Conservation (phyloP, 2,329 filamentous ascomycete genomes). For the Acarospora socialis region DNA sequence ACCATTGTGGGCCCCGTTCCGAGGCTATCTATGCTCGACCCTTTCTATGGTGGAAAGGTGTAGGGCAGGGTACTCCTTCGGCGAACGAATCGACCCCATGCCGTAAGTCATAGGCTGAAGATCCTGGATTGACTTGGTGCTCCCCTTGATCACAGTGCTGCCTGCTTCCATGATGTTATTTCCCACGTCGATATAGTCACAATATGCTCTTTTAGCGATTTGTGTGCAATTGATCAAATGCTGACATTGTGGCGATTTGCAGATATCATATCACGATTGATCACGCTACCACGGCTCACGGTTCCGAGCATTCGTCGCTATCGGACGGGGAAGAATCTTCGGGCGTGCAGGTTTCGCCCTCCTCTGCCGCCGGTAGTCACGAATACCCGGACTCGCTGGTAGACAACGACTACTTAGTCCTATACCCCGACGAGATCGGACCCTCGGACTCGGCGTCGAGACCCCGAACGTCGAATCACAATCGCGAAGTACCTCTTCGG, state of each 20-base stretch:
- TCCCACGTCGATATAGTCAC: too few relatives aligned
- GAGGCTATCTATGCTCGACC: constrained; percentile 9
- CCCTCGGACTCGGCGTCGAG: constrained; percentile 33
- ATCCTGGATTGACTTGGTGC: too few relatives aligned
- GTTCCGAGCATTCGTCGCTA: constrained; percentile 25
- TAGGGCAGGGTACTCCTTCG: constrained; percentile 9
- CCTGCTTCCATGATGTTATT: too few relatives aligned
- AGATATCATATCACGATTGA: constrained; percentile 32
- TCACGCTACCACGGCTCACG: constrained; percentile 18
- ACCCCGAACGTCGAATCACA: constrained; percentile 27
- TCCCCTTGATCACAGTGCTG: too few relatives aligned
- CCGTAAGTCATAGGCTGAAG: constrained; percentile 15
- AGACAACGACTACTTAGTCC: constrained; percentile 17
- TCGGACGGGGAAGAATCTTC: constrained; percentile 33
- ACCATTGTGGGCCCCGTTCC: background rate
- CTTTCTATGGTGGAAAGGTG: constrained; percentile 8
- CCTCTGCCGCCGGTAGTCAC: constrained; percentile 27
- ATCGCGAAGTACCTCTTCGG: constrained; percentile 21
- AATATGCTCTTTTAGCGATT: too few relatives aligned
- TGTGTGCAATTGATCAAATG: constrained; percentile 2
- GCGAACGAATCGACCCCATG: constrained; percentile 9
- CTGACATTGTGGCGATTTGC: constrained; percentile 10
- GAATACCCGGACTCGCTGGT: constrained; percentile 20
- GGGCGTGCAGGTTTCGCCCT: constrained; percentile 29
- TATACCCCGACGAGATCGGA: constrained; percentile 32